Evolutionary conservation across 306 rosid species (phyloP).

Genomic region (Vigna trinervia): DNA sequence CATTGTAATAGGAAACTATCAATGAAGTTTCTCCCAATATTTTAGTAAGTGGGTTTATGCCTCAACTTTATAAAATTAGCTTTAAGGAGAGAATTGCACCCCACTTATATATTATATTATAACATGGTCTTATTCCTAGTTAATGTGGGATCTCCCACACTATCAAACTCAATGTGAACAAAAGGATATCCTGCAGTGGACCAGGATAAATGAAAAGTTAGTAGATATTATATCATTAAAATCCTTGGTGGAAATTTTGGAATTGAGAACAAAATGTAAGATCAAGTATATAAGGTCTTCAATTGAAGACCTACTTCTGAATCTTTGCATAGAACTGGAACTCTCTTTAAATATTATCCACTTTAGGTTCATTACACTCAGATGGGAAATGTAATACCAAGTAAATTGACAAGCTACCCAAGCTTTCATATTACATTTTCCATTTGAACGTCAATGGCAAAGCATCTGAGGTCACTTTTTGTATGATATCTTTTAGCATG

Average conservation of each 20-base stretch:
- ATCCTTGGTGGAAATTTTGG: slow-evolving; percentile 25
- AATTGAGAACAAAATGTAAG: slow-evolving; percentile 20
- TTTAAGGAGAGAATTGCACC: no score
- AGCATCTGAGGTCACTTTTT: no score
- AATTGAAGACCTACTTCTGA: slow-evolving; percentile 11
- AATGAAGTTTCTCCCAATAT: slow-evolving; percentile 6
- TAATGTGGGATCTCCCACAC: no score
- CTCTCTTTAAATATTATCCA: slow-evolving; percentile 24
- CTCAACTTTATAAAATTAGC: no score
- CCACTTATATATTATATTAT: no score
- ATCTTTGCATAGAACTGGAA: slow-evolving; percentile 13
- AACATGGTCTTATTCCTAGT: no score
- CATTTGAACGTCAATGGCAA: no score
- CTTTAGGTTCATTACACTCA: background rate
- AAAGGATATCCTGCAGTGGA: slow-evolving; percentile 8
- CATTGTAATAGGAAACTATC: background rate
- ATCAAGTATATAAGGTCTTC: slow-evolving; percentile 27
- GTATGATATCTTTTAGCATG: no score
- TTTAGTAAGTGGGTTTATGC: no score
- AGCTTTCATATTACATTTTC: background rate
- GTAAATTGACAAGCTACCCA: slow-evolving; percentile 8
- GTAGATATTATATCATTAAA: background rate
- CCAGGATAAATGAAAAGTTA: background rate
- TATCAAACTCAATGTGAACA: background rate
- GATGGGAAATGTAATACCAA: background rate